Percentiles rank a stretch among this genome's conserved stretches.
Evolutionary conservation across 1,139 yeast species (phyloP).

Genomic region (Magnusiomyces starmeri): DNA sequence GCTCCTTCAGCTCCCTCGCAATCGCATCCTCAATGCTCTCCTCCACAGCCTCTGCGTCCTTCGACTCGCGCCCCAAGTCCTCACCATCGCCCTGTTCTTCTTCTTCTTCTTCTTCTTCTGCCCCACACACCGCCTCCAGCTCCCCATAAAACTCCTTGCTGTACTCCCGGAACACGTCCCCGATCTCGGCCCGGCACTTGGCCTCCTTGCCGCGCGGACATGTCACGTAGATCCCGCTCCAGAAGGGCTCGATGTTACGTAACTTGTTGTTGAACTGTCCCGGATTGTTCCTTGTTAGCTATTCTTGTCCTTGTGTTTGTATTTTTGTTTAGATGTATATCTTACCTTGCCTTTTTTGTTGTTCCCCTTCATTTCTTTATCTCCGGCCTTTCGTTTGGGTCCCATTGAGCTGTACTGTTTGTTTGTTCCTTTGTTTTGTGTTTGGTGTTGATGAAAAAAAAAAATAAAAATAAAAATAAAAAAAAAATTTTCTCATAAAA

Average conservation of each 20-base stretch:
- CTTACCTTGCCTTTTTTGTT: constrained; percentile 6
- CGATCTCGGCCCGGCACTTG: constrained; percentile 66
- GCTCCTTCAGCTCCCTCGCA: constrained; percentile 54
- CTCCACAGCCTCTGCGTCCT: constrained; percentile 33
- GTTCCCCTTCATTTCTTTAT: constrained; percentile 5
- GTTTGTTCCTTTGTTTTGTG: neutral
- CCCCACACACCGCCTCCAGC: constrained; percentile 26
- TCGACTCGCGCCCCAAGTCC: constrained; percentile 28
- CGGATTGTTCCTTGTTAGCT: no score
- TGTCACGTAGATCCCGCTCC: constrained; percentile 80
- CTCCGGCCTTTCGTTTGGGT: constrained; percentile 1
- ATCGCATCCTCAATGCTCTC: constrained; percentile 62
- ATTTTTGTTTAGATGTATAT: neutral
- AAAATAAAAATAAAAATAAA: neutral
- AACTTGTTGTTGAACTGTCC: no score
- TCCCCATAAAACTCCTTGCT: constrained; percentile 33
- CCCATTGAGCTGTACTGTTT: no score
- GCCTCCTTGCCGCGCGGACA: constrained; percentile 74
- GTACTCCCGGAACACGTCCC: constrained; percentile 48
- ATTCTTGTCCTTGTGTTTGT: no score
- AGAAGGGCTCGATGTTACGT: constrained; percentile 54
- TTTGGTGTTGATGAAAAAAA: neutral
- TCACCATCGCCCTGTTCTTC: constrained; percentile 32
- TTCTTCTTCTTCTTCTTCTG: constrained; percentile 32
- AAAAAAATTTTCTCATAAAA: neutral